These are phyloP conservation scores for Colletotrichum sojae DNA, from an alignment of 2,329 filamentous ascomycete species.

Conservation along the genomic window DNA sequence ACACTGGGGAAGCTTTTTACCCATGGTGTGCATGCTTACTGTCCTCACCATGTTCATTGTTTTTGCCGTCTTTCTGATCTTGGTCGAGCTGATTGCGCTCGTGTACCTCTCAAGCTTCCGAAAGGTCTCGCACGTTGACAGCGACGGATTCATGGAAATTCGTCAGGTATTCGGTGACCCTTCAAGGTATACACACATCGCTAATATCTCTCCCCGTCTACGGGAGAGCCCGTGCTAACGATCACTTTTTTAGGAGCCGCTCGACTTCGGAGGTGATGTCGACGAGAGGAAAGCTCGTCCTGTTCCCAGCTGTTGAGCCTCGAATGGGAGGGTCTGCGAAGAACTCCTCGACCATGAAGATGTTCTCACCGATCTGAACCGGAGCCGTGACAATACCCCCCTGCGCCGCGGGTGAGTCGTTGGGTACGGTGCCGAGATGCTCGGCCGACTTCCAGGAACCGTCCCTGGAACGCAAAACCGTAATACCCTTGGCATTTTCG, in stretches of 20 bases:
- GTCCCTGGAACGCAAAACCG: slow-evolving; percentile 54
- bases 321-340: slow-evolving; percentile 26
- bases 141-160: too few species aligned
- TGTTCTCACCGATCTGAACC: slow-evolving; percentile 35
- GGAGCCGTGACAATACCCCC: slow-evolving; percentile 27
- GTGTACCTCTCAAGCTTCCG: too few species aligned
- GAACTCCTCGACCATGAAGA: slow-evolving; percentile 38
- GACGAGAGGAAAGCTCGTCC: slow-evolving; percentile 31
- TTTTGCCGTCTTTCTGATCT: too few species aligned
- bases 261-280: slow-evolving; percentile 35
- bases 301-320: slow-evolving; percentile 30
- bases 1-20: too few species aligned
- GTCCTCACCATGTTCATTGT: too few species aligned
- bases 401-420: slow-evolving; percentile 34
- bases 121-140: too few species aligned
- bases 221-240: background rate
- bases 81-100: too few species aligned
- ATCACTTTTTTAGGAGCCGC: background rate
- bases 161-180: too few species aligned
- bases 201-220: too few species aligned
- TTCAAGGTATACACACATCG: too few species aligned
- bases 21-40: too few species aligned
- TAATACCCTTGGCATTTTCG: slow-evolving; percentile 49
- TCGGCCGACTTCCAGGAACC: slow-evolving; percentile 52
- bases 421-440: slow-evolving; percentile 51